These are phyloP conservation scores for Mollisia scopiformis DNA, from an alignment of 2,329 filamentous ascomycete species.

Conservation along the genomic window DNA sequence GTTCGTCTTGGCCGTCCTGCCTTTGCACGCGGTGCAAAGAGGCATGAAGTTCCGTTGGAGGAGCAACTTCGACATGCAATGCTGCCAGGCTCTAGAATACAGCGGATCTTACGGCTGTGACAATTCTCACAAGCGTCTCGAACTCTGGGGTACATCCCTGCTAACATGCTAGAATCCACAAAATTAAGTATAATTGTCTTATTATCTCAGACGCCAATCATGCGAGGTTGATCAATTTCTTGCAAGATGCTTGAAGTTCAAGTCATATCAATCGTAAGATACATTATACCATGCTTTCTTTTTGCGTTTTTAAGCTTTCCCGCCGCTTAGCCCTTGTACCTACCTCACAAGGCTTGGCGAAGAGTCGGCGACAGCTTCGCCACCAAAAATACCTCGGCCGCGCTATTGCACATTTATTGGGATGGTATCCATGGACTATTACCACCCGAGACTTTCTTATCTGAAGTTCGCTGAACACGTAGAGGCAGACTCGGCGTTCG, in stretches of 20 bases:
- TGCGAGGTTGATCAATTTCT: background rate
- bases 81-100: constrained; percentile 1
- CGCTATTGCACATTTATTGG: too few species aligned
- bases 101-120: constrained; percentile 10
- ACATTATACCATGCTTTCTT: too few species aligned
- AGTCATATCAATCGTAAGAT: background rate
- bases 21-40: constrained; percentile 10
- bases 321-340: too few species aligned
- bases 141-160: constrained; percentile 4
- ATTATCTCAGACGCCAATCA: background rate
- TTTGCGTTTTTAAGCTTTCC: too few species aligned
- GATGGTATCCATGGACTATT: too few species aligned
- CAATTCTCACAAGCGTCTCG: constrained; percentile 13
- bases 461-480: too few species aligned
- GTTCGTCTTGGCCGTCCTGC: constrained; percentile 10
- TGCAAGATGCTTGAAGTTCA: background rate
- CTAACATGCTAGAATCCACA: background rate
- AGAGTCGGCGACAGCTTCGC: too few species aligned
- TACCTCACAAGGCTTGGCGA: too few species aligned
- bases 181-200: background rate
- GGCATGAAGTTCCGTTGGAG: constrained; percentile 5
- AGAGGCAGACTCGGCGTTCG: background rate
- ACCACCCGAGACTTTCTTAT: too few species aligned
- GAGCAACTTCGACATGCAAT: constrained; percentile 6
- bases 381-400: too few species aligned